Conservation (phyloP, 163 green algal species). For the Chloromonas sp. region DNA sequence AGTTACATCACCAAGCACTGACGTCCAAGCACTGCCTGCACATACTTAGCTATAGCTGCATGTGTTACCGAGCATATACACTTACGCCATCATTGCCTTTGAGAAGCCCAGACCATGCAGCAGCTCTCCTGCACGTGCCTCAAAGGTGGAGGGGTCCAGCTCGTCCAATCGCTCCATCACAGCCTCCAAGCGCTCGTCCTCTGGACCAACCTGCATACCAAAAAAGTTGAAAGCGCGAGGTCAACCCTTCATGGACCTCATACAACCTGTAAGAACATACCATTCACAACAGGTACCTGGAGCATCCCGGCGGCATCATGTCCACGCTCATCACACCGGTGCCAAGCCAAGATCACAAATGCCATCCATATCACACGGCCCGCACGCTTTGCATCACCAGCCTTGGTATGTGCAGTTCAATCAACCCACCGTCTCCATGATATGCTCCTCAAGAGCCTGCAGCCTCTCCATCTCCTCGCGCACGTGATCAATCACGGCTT, state of each 20-base stretch:
- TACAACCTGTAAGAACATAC: too few relatives aligned
- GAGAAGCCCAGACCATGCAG: constrained; percentile 76
- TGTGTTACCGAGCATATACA: background rate
- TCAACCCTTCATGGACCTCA: background rate
- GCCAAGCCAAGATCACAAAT: too few relatives aligned
- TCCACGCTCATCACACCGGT: too few relatives aligned
- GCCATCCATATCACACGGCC: too few relatives aligned
- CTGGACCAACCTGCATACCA: constrained; percentile 37
- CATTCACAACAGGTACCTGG: too few relatives aligned
- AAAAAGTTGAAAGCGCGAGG: background rate
- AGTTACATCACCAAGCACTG: background rate
- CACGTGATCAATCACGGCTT: constrained; percentile 39
- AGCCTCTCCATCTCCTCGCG: constrained; percentile 38
- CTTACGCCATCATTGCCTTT: constrained; percentile 55
- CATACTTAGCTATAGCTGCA: too few relatives aligned
- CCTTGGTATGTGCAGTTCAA: too few relatives aligned
- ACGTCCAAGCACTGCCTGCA: background rate
- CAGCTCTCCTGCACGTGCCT: constrained; percentile 54
- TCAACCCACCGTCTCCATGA: constrained; percentile 39
- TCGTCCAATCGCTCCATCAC: constrained; percentile 58
- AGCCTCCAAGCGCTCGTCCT: constrained; percentile 59
- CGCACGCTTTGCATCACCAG: too few relatives aligned
- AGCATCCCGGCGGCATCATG: too few relatives aligned
- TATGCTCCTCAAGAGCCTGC: constrained; percentile 54
- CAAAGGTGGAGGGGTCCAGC: constrained; percentile 59